Evolutionary conservation across 1,284 basidiomycete species (phyloP), one percentile per base, ranked within the genome.

Genomic region (Boletellus deceptivus): DNA sequence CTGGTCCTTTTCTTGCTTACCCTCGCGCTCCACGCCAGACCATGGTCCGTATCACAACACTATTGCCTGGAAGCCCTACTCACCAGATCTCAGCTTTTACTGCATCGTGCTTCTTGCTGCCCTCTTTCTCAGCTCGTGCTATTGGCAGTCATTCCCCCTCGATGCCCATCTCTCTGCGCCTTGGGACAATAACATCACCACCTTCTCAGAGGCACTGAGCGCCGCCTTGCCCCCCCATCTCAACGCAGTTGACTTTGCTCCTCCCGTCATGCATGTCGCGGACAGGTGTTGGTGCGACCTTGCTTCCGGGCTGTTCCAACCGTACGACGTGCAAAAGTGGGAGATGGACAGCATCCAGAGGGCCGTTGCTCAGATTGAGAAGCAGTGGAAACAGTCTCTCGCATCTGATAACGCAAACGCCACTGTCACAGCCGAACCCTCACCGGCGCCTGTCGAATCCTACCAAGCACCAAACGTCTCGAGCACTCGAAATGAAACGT

Each of bases 201-300:
- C 84, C 8, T 87, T 85, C 63, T 74, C 76, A 4, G 78, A 86
- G 38, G 84, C 83, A 3, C 66, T 89, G 48, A 76, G 75, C 47
- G 70, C 68, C 18, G 55, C 69, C 14, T 49, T 75, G 17, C 72
- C 46, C 66, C 9, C 67, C 75, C 36, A 58, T 60, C 37, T 59
- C 65, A 34, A 66, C 65, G 46, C 70, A 65, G 56, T 57, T 64
- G 14, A 65, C 58, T 47, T 55, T 13, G 34, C 48, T 40, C 58
- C 58, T 4, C 64, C 74, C 9, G 74, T 79, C 42, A 79, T 89
- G 39, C 79, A 77, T 29, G 74, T 86, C 2, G 72, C 77, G 4
- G 88, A 91, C 60, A 81, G 87, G 39, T 91, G 89, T 62, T 91
- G 89, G 89, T 91, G 89, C 59, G 87, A 91, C 61, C 70, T 87